Evolutionary conservation across 352 stramenopile species (phyloP).

Genomic region (Pythium dissimile): DNA sequence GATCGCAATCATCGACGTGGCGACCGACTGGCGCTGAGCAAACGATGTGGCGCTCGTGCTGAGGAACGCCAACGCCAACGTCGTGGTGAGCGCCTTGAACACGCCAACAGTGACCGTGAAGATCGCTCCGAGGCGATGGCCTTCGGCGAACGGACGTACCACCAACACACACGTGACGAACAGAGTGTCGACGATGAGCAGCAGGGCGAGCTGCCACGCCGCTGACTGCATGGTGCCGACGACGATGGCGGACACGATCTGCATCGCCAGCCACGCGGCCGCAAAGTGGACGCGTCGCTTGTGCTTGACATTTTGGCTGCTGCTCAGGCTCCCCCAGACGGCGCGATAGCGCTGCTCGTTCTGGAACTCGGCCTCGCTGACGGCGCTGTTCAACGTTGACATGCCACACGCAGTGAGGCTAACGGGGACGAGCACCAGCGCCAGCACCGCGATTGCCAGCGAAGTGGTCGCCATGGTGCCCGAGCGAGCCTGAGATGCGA

Average conservation of each 20-base stretch:
- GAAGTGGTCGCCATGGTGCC: background rate
- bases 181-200: conserved; percentile 46
- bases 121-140: conserved; percentile 31
- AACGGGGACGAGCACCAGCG: background rate
- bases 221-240: conserved; percentile 45
- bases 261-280: conserved; percentile 5
- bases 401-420: background rate
- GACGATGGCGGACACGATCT: conserved; percentile 31
- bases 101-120: conserved; percentile 36
- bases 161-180: conserved; percentile 46
- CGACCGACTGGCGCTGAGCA: conserved; percentile 17
- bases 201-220: conserved; percentile 43
- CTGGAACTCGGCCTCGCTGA: conserved; percentile 1
- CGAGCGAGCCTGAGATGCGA: conserved; percentile 12
- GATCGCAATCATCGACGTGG: conserved; percentile 53
- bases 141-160: conserved; percentile 42
- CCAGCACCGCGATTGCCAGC: conserved; percentile 2
- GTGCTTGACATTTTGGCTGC: background rate
- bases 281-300: background rate
- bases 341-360: background rate
- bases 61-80: conserved; percentile 22
- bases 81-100: conserved; percentile 54
- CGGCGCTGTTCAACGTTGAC: background rate
- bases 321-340: conserved; percentile 1
- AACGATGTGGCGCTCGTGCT: background rate